Evolutionary conservation across 768 basidiomycete species (phyloP).

Genomic region (Podaxis rugospora): DNA sequence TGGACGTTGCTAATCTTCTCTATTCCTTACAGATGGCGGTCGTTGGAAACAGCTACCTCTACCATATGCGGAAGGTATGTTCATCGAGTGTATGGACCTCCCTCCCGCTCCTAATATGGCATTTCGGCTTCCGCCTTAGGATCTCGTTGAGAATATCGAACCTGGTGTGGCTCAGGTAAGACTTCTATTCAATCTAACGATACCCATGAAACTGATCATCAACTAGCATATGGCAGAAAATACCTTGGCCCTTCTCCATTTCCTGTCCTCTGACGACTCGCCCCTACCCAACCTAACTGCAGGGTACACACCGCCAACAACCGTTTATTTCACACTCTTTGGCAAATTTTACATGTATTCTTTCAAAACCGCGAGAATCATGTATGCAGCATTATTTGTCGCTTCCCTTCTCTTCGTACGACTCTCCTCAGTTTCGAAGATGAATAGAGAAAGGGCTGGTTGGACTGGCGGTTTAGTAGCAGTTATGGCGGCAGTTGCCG

Average conservation of each 20-base stretch:
- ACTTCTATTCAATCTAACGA: not conserved
- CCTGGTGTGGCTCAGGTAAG: conserved; percentile 66
- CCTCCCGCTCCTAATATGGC: not conserved
- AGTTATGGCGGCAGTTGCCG: conserved; percentile 46
- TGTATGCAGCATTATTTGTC: conserved; percentile 52
- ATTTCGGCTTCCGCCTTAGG: conserved; percentile 31
- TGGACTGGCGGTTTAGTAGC: conserved; percentile 44
- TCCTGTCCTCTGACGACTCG: conserved; percentile 66
- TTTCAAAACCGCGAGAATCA: conserved; percentile 60
- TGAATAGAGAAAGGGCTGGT: conserved; percentile 17
- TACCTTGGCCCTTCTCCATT: conserved; percentile 68
- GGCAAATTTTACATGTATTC: conserved; percentile 77
- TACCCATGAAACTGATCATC: conserved; percentile 1
- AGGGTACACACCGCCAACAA: conserved; percentile 49
- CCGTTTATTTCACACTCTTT: conserved; percentile 75
- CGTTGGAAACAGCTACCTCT: conserved; percentile 88
- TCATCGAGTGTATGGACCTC: not conserved
- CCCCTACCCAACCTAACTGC: conserved; percentile 62
- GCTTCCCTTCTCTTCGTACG: conserved; percentile 41
- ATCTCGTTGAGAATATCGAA: conserved; percentile 81
- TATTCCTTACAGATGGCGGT: conserved; percentile 68
- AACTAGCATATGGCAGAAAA: conserved; percentile 87
- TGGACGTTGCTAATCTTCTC: not conserved
- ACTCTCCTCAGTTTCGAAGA: conserved; percentile 27
- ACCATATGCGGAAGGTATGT: conserved; percentile 83